These are phyloP conservation scores for Ammopiptanthus mongolicus DNA, from an alignment of 306 rosid species.

Conservation along the genomic window DNA sequence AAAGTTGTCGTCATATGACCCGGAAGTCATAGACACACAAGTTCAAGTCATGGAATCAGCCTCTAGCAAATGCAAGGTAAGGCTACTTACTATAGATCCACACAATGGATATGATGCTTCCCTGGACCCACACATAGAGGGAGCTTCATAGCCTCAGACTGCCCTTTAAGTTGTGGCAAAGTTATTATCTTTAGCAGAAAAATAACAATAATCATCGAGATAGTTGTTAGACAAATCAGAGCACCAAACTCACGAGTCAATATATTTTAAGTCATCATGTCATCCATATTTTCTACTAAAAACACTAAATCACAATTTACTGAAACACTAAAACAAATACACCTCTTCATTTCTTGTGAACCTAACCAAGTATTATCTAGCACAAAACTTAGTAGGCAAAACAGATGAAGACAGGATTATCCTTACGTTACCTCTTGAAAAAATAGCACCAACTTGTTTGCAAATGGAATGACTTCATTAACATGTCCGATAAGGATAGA, in stretches of 20 bases:
- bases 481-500: slow-evolving; percentile 75
- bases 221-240: not conserved
- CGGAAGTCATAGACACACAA: not conserved
- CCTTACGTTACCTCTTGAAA: slow-evolving; percentile 67
- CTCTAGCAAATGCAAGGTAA: not conserved
- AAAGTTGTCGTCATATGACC: not conserved
- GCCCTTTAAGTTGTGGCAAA: not conserved
- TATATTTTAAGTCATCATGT: not conserved
- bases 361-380: slow-evolving; percentile 6
- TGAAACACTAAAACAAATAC: not conserved
- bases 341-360: not conserved
- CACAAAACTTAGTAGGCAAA: not conserved
- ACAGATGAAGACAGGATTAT: not conserved
- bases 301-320: not conserved
- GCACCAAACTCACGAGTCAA: not conserved
- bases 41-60: not conserved
- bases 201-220: not conserved
- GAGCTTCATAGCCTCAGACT: not conserved
- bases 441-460: slow-evolving; percentile 73
- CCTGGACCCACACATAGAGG: not conserved
- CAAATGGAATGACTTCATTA: slow-evolving; percentile 69
- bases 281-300: not conserved
- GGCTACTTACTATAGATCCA: not conserved
- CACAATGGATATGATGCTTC: not conserved
- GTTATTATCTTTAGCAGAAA: not conserved